Conservation (phyloP, 1,139 yeast genomes). For the Entelexis paramagnoliae region DNA sequence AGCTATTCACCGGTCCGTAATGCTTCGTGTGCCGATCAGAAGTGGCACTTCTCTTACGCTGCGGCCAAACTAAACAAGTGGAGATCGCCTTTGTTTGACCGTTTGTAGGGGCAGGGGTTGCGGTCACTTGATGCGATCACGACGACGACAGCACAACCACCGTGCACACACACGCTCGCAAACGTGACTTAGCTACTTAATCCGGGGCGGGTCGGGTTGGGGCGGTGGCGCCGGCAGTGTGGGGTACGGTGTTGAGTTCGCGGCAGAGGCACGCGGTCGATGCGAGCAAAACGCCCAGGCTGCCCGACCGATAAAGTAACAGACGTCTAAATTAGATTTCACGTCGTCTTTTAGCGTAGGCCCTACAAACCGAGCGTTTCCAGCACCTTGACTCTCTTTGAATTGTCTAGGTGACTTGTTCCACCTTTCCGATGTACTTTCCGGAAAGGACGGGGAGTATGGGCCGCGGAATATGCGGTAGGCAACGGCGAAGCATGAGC, state of each 20-base stretch:
- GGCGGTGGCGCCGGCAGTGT: background rate
- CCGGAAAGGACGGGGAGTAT: too few species aligned
- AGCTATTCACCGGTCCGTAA: background rate
- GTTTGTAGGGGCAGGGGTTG: background rate
- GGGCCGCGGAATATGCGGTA: too few species aligned
- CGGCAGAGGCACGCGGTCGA: too few species aligned
- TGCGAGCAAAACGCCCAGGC: too few species aligned
- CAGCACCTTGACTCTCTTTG: too few species aligned
- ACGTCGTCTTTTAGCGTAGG: too few species aligned
- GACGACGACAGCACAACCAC: background rate
- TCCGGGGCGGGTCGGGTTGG: background rate
- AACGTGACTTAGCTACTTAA: background rate
- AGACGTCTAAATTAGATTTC: too few species aligned
- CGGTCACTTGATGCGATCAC: slow-evolving; percentile 2
- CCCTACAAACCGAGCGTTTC: too few species aligned
- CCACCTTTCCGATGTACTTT: too few species aligned
- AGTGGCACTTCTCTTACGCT: background rate
- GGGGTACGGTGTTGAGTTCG: background rate
- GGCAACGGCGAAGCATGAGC: too few species aligned
- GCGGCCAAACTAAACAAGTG: background rate
- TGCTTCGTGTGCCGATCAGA: background rate
- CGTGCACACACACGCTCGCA: background rate
- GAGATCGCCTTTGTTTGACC: background rate
- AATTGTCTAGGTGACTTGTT: too few species aligned
- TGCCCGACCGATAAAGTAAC: too few species aligned